Percentiles rank a stretch among this genome's conserved stretches.
Evolutionary conservation across 306 rosid species (phyloP).

Genomic region (Astragalus glycyphyllos): DNA sequence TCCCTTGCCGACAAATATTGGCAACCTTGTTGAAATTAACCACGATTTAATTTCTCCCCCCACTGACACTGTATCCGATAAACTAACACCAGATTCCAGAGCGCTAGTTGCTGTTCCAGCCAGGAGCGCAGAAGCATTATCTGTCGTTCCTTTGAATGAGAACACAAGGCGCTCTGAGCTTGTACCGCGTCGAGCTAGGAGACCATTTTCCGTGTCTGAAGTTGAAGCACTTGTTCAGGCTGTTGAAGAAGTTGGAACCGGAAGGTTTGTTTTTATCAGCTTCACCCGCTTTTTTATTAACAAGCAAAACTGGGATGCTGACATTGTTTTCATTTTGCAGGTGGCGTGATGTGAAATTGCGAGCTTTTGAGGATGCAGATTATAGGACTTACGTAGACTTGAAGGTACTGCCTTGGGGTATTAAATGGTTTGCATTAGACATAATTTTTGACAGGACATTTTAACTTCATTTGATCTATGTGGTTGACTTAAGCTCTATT

Average conservation of each 20-base stretch:
- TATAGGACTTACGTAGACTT: constrained; percentile 96
- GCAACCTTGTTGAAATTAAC: constrained; percentile 55
- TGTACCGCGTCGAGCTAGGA: constrained; percentile 92
- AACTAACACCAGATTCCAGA: constrained; percentile 60
- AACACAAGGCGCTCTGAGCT: constrained; percentile 67
- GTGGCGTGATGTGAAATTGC: constrained; percentile 97
- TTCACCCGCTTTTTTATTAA: neutral
- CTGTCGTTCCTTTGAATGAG: constrained; percentile 68
- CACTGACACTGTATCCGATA: constrained; percentile 53
- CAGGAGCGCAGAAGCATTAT: constrained; percentile 62
- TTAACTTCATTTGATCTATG: neutral
- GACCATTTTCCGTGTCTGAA: constrained; percentile 93
- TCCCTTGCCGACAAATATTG: constrained; percentile 50
- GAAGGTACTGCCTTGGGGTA: constrained; percentile 56
- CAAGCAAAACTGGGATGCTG: constrained; percentile 32
- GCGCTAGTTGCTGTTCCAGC: constrained; percentile 65
- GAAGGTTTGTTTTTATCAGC: constrained; percentile 66
- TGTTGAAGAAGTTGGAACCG: constrained; percentile 95
- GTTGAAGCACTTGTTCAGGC: constrained; percentile 93
- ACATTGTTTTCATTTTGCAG: constrained; percentile 51
- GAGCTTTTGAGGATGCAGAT: constrained; percentile 85
- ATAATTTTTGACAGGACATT: neutral
- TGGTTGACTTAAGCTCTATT: neutral
- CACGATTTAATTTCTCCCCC: constrained; percentile 55
- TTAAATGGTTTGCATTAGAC: neutral